Conservation (phyloP, 768 basidiomycete species). For the Lentinula edodes region DNA sequence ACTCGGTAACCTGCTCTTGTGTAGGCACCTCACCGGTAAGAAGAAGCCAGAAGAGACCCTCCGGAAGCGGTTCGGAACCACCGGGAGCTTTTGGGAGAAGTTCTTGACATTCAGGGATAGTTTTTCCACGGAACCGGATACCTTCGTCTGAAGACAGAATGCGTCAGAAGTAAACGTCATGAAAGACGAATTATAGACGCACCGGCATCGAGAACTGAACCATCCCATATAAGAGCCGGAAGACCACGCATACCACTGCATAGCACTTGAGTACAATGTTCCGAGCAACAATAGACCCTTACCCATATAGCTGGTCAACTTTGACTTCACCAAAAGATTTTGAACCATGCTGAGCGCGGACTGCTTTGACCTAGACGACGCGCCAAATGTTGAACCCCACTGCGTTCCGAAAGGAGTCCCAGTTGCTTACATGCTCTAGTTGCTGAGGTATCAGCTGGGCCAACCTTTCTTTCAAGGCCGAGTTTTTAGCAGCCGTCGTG, state of each 20-base stretch:
- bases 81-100: slow-evolving; percentile 86
- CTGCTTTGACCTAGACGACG: slow-evolving; percentile 62
- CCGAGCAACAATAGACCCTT: slow-evolving; percentile 13
- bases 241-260: slow-evolving; percentile 80
- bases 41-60: slow-evolving; percentile 93
- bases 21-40: slow-evolving; percentile 94
- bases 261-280: neutral
- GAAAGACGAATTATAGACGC: slow-evolving; percentile 16
- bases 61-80: slow-evolving; percentile 88
- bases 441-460: slow-evolving; percentile 91
- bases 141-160: slow-evolving; percentile 65
- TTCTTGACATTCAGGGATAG: slow-evolving; percentile 84
- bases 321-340: slow-evolving; percentile 90
- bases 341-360: slow-evolving; percentile 83
- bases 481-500: slow-evolving; percentile 57
- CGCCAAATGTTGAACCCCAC: slow-evolving; percentile 9
- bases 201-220: slow-evolving; percentile 94
- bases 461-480: slow-evolving; percentile 86
- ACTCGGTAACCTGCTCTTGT: slow-evolving; percentile 76
- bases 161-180: slow-evolving; percentile 6
- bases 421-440: slow-evolving; percentile 54
- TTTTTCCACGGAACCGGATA: slow-evolving; percentile 96
- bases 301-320: slow-evolving; percentile 91
- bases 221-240: slow-evolving; percentile 97
- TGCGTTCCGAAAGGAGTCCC: slow-evolving; percentile 1